Percentiles rank a stretch among this genome's conserved stretches.
These are phyloP conservation scores for Aspergillus terreus DNA, from an alignment of 2,329 filamentous ascomycete species.

Conservation along the genomic window DNA sequence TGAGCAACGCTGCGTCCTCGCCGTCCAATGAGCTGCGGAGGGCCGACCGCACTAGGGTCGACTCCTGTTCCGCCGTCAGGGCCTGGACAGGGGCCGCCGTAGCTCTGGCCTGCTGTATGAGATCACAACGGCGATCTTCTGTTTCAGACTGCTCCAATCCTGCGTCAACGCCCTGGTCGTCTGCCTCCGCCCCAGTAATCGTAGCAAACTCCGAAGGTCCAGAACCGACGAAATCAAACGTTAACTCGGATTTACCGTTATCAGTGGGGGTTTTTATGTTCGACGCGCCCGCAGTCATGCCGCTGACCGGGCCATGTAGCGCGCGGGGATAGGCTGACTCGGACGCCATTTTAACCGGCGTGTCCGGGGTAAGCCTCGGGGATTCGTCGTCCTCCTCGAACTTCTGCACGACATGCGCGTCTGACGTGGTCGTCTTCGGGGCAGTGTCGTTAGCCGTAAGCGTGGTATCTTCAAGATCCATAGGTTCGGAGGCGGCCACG, in stretches of 20 bases:
- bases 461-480: slow-evolving; percentile 6
- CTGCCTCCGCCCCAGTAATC: background rate
- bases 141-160: slow-evolving; percentile 9
- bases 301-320: slow-evolving; percentile 18
- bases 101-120: background rate
- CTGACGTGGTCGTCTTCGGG: slow-evolving; percentile 18
- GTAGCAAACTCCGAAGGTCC: background rate
- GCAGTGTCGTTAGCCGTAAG: slow-evolving; percentile 4
- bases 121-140: slow-evolving; percentile 9
- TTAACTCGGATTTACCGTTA: slow-evolving; percentile 1
- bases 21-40: slow-evolving; percentile 35
- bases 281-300: slow-evolving; percentile 5
- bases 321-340: slow-evolving; percentile 15
- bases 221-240: background rate
- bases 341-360: slow-evolving; percentile 7
- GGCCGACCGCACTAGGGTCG: slow-evolving; percentile 33
- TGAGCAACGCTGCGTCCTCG: slow-evolving; percentile 38
- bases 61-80: slow-evolving; percentile 29
- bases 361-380: slow-evolving; percentile 10
- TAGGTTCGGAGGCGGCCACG: slow-evolving; percentile 10
- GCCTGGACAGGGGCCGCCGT: slow-evolving; percentile 18
- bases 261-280: slow-evolving; percentile 14
- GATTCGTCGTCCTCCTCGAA: slow-evolving; percentile 14
- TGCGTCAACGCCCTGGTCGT: slow-evolving; percentile 4
- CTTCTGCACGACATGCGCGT: slow-evolving; percentile 8